These are phyloP conservation scores for Metschnikowia lunata DNA, from an alignment of 805 yeast species.

Conservation along the genomic window DNA sequence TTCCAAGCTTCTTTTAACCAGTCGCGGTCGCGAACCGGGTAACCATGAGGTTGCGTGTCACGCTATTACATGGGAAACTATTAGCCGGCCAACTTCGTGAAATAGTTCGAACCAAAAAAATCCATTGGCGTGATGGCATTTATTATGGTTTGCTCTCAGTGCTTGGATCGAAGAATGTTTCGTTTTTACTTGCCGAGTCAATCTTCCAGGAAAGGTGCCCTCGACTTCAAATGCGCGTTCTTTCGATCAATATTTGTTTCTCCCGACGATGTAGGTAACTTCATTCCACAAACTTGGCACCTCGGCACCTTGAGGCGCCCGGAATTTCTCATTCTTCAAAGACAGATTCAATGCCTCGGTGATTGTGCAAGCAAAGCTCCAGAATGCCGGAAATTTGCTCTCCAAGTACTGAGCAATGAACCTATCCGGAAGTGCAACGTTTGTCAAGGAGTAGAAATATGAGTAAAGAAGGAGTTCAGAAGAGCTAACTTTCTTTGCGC, in stretches of 20 bases:
- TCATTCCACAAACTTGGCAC: constrained; percentile 37
- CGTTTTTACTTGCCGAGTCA: too few species aligned
- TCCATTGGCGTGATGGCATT: too few species aligned
- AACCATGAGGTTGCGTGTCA: too few species aligned
- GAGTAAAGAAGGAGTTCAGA: constrained; percentile 40
- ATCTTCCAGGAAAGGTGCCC: too few species aligned
- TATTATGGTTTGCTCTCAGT: too few species aligned
- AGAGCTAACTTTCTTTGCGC: constrained; percentile 16
- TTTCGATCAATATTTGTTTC: not conserved
- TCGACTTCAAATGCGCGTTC: too few species aligned
- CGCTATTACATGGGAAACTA: too few species aligned
- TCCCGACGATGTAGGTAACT: constrained; percentile 16
- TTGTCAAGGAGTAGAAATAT: constrained; percentile 31
- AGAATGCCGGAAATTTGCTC: constrained; percentile 27
- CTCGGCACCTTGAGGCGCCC: constrained; percentile 25
- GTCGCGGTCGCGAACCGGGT: not conserved
- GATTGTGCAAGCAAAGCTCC: constrained; percentile 13
- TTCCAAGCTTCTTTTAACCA: not conserved
- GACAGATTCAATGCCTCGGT: constrained; percentile 13
- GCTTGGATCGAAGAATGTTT: too few species aligned
- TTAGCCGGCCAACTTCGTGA: too few species aligned
- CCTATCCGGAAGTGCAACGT: constrained; percentile 35
- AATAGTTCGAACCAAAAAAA: too few species aligned
- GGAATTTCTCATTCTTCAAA: constrained; percentile 12
- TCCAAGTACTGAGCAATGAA: constrained; percentile 35